A percentile compares a stretch with the other conserved stretches of the same genome.
Evolutionary conservation across 2,329 filamentous ascomycete genomes (phyloP).

Genomic region (Aspergillus aculeatinus): DNA sequence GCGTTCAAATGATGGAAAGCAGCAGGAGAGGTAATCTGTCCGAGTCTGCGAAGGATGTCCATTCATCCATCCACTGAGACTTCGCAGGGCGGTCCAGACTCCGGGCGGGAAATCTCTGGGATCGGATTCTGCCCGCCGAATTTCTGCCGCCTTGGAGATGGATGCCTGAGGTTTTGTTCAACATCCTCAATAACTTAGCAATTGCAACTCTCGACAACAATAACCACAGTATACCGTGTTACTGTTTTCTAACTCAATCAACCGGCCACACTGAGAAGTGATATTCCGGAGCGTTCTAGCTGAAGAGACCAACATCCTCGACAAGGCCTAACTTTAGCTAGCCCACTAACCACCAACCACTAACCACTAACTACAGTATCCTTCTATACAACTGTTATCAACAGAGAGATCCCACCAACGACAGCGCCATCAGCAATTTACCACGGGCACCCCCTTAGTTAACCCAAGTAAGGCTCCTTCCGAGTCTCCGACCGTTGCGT

Average conservation of each 20-base stretch:
- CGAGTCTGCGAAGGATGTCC: not conserved
- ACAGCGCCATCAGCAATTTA: not conserved
- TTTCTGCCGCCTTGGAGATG: not conserved
- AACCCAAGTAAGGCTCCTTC: no score
- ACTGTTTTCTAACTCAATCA: no score
- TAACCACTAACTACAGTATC: not conserved
- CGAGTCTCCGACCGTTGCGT: not conserved
- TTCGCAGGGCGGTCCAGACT: not conserved
- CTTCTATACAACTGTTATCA: not conserved
- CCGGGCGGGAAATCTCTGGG: conserved; percentile 2
- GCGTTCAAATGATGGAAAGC: not conserved
- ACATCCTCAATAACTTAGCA: no score
- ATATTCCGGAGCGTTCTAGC: no score
- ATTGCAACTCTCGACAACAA: no score
- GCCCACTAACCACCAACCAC: not conserved
- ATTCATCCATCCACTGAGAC: not conserved
- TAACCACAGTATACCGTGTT: no score
- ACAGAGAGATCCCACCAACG: not conserved
- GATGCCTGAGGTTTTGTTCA: no score
- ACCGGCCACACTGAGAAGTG: no score
- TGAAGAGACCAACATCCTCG: no score
- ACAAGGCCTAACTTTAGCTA: no score
- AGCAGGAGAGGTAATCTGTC: not conserved
- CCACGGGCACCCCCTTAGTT: no score
- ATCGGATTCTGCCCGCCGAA: conserved; percentile 3